Conservation (phyloP, 1,284 basidiomycete genomes). For the Mycena sp. region DNA sequence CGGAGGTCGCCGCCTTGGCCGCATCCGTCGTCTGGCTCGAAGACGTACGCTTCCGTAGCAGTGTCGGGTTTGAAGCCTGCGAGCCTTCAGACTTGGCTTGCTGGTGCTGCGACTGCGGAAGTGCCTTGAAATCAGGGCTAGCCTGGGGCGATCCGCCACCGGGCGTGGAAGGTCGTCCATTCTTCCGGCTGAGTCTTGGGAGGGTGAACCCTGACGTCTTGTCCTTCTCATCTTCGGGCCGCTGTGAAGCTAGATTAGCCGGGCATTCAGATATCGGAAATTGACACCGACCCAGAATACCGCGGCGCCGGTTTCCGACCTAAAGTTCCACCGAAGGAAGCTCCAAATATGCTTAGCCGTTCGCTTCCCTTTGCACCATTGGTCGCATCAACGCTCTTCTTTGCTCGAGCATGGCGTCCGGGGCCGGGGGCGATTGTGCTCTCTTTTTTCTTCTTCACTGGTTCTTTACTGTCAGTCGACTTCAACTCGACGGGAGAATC, state of each 20-base stretch:
- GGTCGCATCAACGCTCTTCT: slow-evolving; percentile 58
- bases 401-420: slow-evolving; percentile 55
- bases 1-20: slow-evolving; percentile 11
- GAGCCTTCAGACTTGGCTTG: no score
- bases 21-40: slow-evolving; percentile 43
- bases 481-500: slow-evolving; percentile 22
- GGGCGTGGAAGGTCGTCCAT: slow-evolving; percentile 23
- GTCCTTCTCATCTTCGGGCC: slow-evolving; percentile 34
- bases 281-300: slow-evolving; percentile 61
- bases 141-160: slow-evolving; percentile 1
- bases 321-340: slow-evolving; percentile 61
- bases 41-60: slow-evolving; percentile 61
- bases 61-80: slow-evolving; percentile 30
- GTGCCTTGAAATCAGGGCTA: background rate
- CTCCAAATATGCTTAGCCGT: slow-evolving; percentile 83
- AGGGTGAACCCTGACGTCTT: slow-evolving; percentile 28
- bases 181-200: slow-evolving; percentile 25
- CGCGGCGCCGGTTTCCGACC: slow-evolving; percentile 85
- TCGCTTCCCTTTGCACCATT: slow-evolving; percentile 55
- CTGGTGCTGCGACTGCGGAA: background rate
- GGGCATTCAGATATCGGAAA: background rate
- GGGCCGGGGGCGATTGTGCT: slow-evolving; percentile 36
- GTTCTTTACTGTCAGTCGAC: slow-evolving; percentile 22
- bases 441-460: slow-evolving; percentile 36
- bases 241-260: slow-evolving; percentile 30